These are phyloP conservation scores for Hypoxylon sp. DNA, from an alignment of 2,329 filamentous ascomycete genomes.

Conservation along the genomic window DNA sequence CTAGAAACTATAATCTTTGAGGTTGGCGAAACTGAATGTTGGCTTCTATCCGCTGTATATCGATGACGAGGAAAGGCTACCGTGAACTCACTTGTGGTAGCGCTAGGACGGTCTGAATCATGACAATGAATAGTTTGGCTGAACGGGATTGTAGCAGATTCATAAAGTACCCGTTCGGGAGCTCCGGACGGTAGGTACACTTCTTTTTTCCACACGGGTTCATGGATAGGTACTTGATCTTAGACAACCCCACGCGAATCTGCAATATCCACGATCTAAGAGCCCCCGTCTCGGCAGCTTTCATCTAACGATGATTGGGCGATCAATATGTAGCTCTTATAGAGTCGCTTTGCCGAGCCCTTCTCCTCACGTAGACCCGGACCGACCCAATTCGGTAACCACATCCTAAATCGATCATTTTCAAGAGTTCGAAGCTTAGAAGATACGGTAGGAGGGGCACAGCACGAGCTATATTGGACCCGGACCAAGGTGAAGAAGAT, in stretches of 20 bases:
- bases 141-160: neutral
- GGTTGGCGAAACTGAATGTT: neutral
- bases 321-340: constrained; percentile 1
- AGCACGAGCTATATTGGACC: no score
- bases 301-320: constrained; percentile 7
- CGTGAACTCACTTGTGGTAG: constrained; percentile 4
- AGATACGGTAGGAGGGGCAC: no score
- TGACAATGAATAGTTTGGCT: neutral
- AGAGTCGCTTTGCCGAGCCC: constrained; percentile 17
- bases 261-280: constrained; percentile 20
- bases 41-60: neutral
- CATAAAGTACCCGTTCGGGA: constrained; percentile 23
- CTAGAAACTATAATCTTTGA: neutral
- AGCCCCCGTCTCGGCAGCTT: constrained; percentile 30
- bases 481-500: no score
- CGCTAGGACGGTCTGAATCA: neutral
- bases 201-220: constrained; percentile 30
- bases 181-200: constrained; percentile 17
- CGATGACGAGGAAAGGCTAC: constrained; percentile 19
- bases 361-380: constrained; percentile 13
- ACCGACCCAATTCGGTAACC: constrained; percentile 19
- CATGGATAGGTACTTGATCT: constrained; percentile 28
- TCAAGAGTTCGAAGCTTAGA: no score
- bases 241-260: constrained; percentile 27
- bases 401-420: neutral